phyloP scores from a whole-genome alignment of 106 monocot species.

The Posidonia australis region DNA sequence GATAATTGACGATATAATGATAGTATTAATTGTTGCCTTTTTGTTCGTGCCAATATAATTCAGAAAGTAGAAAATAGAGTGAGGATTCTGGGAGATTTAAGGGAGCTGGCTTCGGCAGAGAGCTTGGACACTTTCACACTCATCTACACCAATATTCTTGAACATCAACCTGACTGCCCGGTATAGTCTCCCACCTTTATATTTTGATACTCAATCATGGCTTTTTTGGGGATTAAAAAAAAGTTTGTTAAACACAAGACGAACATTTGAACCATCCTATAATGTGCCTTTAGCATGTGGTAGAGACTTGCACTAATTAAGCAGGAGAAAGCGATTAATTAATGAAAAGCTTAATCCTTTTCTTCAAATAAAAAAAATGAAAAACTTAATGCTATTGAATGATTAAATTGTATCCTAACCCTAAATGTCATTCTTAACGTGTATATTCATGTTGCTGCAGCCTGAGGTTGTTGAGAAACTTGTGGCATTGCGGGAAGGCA shows the following conservation, averaged over 20 bases:
- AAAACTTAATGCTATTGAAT: too few species aligned
- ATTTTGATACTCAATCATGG: background rate
- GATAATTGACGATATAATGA: too few species aligned
- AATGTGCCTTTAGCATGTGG: too few species aligned
- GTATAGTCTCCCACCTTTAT: constrained; percentile 24
- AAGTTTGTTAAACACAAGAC: background rate
- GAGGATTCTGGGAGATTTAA: constrained; percentile 62
- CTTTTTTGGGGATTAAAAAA: background rate
- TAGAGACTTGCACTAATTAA: too few species aligned
- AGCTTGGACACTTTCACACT: constrained; percentile 85
- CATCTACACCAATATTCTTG: constrained; percentile 86
- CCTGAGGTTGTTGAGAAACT: constrained; percentile 95
- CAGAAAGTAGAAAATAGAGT: constrained; percentile 97
- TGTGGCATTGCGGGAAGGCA: constrained; percentile 78
- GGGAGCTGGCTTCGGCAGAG: constrained; percentile 91
- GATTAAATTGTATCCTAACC: background rate
- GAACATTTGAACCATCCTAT: too few species aligned
- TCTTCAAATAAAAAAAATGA: too few species aligned
- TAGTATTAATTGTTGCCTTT: background rate
- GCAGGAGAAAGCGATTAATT: too few species aligned
- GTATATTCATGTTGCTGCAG: constrained; percentile 23
- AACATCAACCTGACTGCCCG: constrained; percentile 96
- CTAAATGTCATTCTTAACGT: background rate
- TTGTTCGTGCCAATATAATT: background rate
- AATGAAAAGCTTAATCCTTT: too few species aligned